Percentiles rank a stretch among this genome's conserved stretches.
Conservation (phyloP, 495 filamentous ascomycete genomes). For the Elaphomyces granulatus region DNA sequence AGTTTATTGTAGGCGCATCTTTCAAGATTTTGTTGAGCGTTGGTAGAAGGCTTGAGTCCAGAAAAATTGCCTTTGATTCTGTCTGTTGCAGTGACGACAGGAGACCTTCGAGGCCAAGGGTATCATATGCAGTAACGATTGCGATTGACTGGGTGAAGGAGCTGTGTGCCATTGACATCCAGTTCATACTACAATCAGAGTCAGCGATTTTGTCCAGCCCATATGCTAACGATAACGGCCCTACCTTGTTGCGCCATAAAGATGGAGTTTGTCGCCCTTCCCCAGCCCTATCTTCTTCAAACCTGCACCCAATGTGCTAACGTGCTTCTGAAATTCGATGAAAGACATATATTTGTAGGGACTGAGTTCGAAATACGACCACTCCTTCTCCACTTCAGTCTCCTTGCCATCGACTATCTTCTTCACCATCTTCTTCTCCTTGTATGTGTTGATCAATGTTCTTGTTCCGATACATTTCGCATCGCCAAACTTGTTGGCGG, state of each 20-base stretch:
- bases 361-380: constrained; percentile 73
- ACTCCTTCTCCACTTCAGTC: constrained; percentile 64
- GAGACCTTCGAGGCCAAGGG: constrained; percentile 67
- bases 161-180: constrained; percentile 41
- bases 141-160: constrained; percentile 58
- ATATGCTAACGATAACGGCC: neutral
- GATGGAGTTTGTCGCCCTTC: constrained; percentile 52
- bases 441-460: constrained; percentile 55
- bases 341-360: constrained; percentile 63
- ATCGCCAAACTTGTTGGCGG: constrained; percentile 61
- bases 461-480: constrained; percentile 61
- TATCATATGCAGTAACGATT: constrained; percentile 86
- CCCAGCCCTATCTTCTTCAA: constrained; percentile 53
- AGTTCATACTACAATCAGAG: constrained; percentile 33
- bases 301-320: constrained; percentile 49
- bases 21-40: constrained; percentile 60
- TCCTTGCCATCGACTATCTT: constrained; percentile 71
- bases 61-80: constrained; percentile 62
- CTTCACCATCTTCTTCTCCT: constrained; percentile 73
- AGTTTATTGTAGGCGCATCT: constrained; percentile 50
- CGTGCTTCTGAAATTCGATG: constrained; percentile 55
- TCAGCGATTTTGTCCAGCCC: neutral
- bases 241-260: constrained; percentile 60
- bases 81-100: constrained; percentile 70
- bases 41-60: constrained; percentile 62